Evolutionary conservation across 164 flowering plant genomes (phyloP).

Genomic region (Magnolia officinalis): DNA sequence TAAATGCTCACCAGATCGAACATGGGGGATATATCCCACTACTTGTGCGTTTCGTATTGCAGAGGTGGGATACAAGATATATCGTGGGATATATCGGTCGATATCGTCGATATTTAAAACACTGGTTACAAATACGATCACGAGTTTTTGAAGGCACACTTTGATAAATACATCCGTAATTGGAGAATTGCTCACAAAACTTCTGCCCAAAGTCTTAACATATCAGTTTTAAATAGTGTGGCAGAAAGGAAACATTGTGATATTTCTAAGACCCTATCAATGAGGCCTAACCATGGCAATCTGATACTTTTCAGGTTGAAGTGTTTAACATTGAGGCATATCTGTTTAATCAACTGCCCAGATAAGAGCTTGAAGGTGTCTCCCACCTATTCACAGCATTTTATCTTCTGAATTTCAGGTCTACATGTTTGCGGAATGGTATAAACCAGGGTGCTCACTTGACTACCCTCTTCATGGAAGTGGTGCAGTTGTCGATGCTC

Average conservation of each 20-base stretch:
- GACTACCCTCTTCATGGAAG: conserved; percentile 91
- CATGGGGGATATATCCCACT: no score
- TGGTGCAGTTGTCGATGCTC: conserved; percentile 83
- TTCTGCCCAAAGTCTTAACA: neutral
- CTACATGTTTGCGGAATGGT: conserved; percentile 99
- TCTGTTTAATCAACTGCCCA: neutral
- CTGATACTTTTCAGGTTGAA: neutral
- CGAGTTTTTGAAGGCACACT: no score
- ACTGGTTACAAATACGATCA: no score
- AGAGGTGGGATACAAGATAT: no score
- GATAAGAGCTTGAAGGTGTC: neutral
- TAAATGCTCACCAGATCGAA: no score
- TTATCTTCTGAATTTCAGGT: conserved; percentile 43
- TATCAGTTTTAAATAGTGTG: neutral
- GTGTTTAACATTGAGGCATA: neutral
- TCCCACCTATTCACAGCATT: no score
- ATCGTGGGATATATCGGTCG: no score
- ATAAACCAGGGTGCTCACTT: conserved; percentile 81
- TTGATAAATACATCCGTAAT: neutral
- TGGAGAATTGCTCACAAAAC: neutral
- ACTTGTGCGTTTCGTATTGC: no score
- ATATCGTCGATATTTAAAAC: no score
- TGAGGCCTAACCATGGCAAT: neutral
- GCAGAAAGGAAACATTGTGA: neutral
- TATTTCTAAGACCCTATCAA: neutral